Base-by-base conservation (phyloP, 2,329 filamentous ascomycete species). In the Aspergillus ruber region DNA sequence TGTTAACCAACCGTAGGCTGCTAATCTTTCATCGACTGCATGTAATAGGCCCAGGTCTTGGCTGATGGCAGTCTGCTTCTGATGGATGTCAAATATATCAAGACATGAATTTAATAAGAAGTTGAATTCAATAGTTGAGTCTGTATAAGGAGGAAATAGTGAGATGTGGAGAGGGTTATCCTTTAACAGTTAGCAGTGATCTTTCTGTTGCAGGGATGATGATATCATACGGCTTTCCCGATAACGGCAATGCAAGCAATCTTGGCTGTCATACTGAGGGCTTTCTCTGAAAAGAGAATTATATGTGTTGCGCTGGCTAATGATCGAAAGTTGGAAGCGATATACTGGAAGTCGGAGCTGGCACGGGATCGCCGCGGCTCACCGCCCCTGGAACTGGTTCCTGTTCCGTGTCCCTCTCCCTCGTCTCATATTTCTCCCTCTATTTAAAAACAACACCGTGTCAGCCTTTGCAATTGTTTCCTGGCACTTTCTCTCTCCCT, bases 101-200 rank as follows among this genome's bases (percentile, higher is more conserved):
- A 98, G 43, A 21, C 43, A 44, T 25, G 43, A 44, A n/a, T 44
- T 44, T n/a, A 44, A 25, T 13, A 42, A 25, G 23, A 97, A 90
- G 32, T 87, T 89, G 74, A 93, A 96, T 65, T 95, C 89, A 9
- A 97, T 80, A 52, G 66, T 77, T 45, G 76, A 56, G 42, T 78
- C 72, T 62, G 80, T 76, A 75, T 87, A 80, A 42, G 84, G 86
- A 44, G 89, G 86, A 70, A 96, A 95, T 65, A 95, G 82, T 51
- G 88, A 84, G 60, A 95, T 87, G 73, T 97, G 91, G 56, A 97
- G 85, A 50, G 91, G 93, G 65, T 96, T 95, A 74, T 97, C 95
- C 90, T 97, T 63, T 50, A 13, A 47, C n/a, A 35, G 47, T 44
- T 49, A 46, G 47, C 44, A 35, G 21, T 23, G 40, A 42, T 17